Evolutionary conservation across 108 stramenopile species (phyloP), one percentile per base, ranked within the genome.

Genomic region (Fistulifera solaris): DNA sequence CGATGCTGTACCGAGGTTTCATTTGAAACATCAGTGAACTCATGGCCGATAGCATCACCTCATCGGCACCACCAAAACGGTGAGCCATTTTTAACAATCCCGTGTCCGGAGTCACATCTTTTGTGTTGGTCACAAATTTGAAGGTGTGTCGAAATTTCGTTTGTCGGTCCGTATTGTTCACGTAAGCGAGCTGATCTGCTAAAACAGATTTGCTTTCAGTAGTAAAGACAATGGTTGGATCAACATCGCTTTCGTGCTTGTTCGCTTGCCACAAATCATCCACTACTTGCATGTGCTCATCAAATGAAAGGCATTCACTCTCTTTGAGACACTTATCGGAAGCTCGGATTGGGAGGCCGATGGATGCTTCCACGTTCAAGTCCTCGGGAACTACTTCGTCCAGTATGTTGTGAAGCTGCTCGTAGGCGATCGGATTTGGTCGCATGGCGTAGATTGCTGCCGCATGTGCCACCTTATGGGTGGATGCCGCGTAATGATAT

Each of bases 311-410:
- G 41, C 75, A 71, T 48, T 76, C 75, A 26, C 69, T 70, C 50
- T 76, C 75, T 2, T 6, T 27, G 7, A 49, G 14, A 39, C 75
- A 76, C 56, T 76, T 76, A 51, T 76, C 75, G 7, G 75, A 76
- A 13, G 65, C 67, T 52, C 75, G 64, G 38, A 76, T 68, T 7
- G 75, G 70, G 38, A 71, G 19, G 7, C 75, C 70, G 50, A 56
- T 52, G 38, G 27, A 23, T 28, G 35, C 15, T n/a, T 53, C 40
- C 4, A 19, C 14, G 4, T 28, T 28, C 16, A 65, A 52, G 38
- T 61, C 56, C 13, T 22, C 16, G 2, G 58, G 63, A 26, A 59
- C 15, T 25, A 48, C 44, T 23, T 58, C n/a, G 13, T 54, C 16
- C 11, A 68, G 19, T 0, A 63, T 59, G 1, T 23, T 25, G 19